A percentile compares a stretch with the other conserved stretches of the same genome.
phyloP scores from a whole-genome alignment of 73 alveolate species.

The Stentor coeruleus region DNA sequence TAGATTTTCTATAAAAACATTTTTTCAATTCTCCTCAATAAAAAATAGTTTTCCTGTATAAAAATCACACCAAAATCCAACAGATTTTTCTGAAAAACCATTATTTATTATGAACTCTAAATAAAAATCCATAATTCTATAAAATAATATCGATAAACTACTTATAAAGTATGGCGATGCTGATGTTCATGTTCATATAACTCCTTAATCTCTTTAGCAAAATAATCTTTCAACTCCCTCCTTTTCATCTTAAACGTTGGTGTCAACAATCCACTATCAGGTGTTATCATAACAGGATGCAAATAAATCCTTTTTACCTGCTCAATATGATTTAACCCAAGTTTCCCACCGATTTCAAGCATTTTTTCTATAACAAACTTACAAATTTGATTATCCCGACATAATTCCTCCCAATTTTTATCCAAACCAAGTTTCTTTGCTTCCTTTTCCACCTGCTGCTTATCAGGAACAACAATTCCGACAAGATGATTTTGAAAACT shows the following conservation, averaged over 20 bases:
- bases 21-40: no score
- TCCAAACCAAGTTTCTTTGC: conserved; percentile 10
- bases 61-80: no score
- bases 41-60: no score
- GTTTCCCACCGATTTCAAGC: conserved; percentile 41
- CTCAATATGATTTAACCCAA: conserved; percentile 75
- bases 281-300: conserved; percentile 56
- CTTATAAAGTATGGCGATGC: no score
- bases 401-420: conserved; percentile 42
- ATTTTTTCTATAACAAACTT: conserved; percentile 36
- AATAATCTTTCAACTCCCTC: conserved; percentile 63
- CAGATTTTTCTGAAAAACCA: no score
- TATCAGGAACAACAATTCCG: conserved; percentile 79
- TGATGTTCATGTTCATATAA: no score
- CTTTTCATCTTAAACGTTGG: conserved; percentile 89
- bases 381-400: conserved; percentile 27
- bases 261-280: conserved; percentile 66
- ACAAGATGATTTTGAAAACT: conserved; percentile 61
- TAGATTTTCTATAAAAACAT: no score
- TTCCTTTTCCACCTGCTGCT: no score
- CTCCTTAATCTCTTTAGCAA: not conserved
- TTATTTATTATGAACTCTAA: no score
- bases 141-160: no score
- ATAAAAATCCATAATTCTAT: no score
- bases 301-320: conserved; percentile 62